Evolutionary conservation across 2,329 filamentous ascomycete genomes (phyloP).

Genomic region (Colletotrichum cuscutae): DNA sequence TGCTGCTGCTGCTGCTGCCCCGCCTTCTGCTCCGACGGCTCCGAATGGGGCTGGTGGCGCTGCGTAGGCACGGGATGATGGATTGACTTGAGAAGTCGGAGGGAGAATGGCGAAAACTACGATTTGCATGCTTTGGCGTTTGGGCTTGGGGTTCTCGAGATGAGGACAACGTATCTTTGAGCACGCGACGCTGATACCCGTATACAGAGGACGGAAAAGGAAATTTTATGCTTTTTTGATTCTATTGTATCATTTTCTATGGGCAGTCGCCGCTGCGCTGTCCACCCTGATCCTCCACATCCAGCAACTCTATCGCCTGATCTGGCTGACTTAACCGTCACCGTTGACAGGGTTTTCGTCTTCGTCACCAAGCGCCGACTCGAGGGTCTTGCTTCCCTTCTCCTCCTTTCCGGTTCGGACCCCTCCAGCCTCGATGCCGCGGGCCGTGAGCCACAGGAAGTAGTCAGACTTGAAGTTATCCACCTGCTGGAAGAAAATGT

Average conservation of each 20-base stretch:
- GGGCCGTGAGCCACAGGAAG: conserved; percentile 80
- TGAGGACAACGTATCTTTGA: not conserved
- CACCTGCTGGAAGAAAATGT: conserved; percentile 82
- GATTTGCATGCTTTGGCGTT: conserved; percentile 22
- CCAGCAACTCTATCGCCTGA: not conserved
- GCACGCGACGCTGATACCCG: conserved; percentile 23
- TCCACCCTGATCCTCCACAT: not conserved
- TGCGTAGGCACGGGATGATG: not conserved
- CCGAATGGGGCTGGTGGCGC: not conserved
- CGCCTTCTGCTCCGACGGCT: not conserved
- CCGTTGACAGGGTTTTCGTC: conserved; percentile 58
- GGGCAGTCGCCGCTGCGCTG: not conserved
- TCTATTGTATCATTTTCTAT: not conserved
- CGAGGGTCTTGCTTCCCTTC: conserved; percentile 49
- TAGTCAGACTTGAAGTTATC: conserved; percentile 78
- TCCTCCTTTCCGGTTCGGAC: conserved; percentile 54
- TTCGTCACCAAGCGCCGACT: conserved; percentile 52
- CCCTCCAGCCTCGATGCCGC: conserved; percentile 71
- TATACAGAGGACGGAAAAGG: conserved; percentile 3
- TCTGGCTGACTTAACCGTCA: conserved; percentile 45
- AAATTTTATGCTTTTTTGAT: conserved; percentile 6
- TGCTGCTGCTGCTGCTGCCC: not conserved
- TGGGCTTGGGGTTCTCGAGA: not conserved
- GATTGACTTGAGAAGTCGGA: too few species aligned
- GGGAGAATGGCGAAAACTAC: too few species aligned